Base-by-base conservation (phyloP, 768 basidiomycete genomes). In the Boletus vermiculosoides region DNA sequence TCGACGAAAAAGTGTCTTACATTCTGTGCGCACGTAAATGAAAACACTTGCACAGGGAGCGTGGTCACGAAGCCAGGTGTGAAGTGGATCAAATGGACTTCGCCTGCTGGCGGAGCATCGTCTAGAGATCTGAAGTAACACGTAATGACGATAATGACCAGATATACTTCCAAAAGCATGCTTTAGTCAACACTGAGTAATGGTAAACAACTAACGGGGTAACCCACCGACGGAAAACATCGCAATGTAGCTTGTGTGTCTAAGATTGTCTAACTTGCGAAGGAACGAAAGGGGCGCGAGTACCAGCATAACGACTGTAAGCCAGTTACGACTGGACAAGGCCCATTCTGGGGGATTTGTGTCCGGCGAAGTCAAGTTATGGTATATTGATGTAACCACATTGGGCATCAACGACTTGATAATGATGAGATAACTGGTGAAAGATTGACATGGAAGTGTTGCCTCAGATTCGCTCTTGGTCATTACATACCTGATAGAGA, bases 21-120 rank as follows among this genome's bases (percentile, higher is more conserved):
- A 67, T 96, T 96, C 78, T 96, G 94, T 15, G 90, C 82, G 68
- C 95, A 97, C 3, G 94, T 96, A 70, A 87, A 94, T 5, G 90
- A 90, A 73, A 94, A 94, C 16, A 95, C 88, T 70, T 94, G 95
- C 28, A 98, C 91, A 0, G 96, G 96, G 75, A 97, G 91, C 1
- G 85, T 93, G 15, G 88, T 82, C 16, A 95, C 74, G 66, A 94
- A 94, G 58, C 74, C 79, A 5, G 93, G 83, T 0, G 88, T 87
- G 61, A 96, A 85, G 64, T 85, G 83, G 61, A 94, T 78, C 36
- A 87, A 73, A 58, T 81, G 80, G 15, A 95, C 75, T 57, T 92
- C 85, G 15, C 92, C 92, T 8, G 74, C 78, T 1, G 78, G 72
- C 34, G 80, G 76, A 66, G 85, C 85, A 20, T 82, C 87, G 58